Conservation (phyloP, 2,329 filamentous ascomycete genomes). For the Exophiala oligosperma region DNA sequence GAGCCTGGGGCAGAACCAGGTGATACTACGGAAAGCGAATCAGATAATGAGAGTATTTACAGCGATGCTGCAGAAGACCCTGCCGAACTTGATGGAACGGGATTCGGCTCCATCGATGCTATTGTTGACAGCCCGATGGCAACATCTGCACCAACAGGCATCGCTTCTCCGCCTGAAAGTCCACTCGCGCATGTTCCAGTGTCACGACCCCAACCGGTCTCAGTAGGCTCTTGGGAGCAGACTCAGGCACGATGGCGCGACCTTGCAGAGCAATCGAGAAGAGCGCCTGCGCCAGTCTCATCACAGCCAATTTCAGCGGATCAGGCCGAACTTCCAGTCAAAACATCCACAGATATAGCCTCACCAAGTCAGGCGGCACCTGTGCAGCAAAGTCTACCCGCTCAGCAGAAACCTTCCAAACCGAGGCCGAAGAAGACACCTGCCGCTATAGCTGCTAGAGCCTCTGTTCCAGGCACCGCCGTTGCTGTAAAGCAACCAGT, state of each 20-base stretch:
- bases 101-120: slow-evolving; percentile 52
- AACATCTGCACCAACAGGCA: slow-evolving; percentile 1
- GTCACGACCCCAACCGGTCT: not conserved
- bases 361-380: not conserved
- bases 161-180: slow-evolving; percentile 23
- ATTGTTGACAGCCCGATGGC: slow-evolving; percentile 42
- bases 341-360: too few species aligned
- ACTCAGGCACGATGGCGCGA: slow-evolving; percentile 34
- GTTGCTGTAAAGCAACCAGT: slow-evolving; percentile 3
- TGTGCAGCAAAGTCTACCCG: slow-evolving; percentile 4
- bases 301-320: not conserved
- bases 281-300: not conserved
- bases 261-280: slow-evolving; percentile 23
- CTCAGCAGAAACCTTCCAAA: slow-evolving; percentile 2
- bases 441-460: slow-evolving; percentile 15
- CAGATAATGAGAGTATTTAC: slow-evolving; percentile 45
- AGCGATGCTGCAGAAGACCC: slow-evolving; percentile 40
- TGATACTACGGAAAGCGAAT: slow-evolving; percentile 19
- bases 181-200: slow-evolving; percentile 14
- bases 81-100: slow-evolving; percentile 38
- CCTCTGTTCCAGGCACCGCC: slow-evolving; percentile 16
- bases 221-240: slow-evolving; percentile 29
- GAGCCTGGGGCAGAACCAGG: slow-evolving; percentile 1
- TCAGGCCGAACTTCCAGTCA: not conserved
- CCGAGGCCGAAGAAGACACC: slow-evolving; percentile 21